These are phyloP conservation scores for Sutorius australiensis DNA, from an alignment of 768 basidiomycete species.

Conservation along the genomic window DNA sequence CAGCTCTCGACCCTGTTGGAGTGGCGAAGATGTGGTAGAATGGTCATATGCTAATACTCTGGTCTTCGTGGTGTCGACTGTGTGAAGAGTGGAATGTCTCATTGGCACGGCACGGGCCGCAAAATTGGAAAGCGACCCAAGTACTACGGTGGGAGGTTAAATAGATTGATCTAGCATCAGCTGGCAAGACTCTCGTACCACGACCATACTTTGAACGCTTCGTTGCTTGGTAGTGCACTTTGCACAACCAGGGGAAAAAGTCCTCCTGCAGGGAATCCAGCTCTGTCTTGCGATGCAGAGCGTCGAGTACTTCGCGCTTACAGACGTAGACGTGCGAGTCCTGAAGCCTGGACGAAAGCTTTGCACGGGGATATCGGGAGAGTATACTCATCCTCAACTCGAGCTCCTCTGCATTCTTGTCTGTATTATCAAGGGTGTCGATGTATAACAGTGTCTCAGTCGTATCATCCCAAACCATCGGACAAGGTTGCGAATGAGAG, in stretches of 20 bases:
- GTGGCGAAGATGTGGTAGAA: conserved; percentile 15
- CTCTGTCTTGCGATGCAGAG: conserved; percentile 61
- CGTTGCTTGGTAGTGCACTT: conserved; percentile 68
- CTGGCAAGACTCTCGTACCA: conserved; percentile 35
- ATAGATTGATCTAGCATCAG: neutral
- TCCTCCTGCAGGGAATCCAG: conserved; percentile 86
- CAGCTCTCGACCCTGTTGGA: conserved; percentile 27
- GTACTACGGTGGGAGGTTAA: conserved; percentile 31
- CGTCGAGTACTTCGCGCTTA: conserved; percentile 66
- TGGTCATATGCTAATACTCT: conserved; percentile 7
- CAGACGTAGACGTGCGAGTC: conserved; percentile 95
- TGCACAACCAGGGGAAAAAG: conserved; percentile 90
- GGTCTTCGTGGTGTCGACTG: conserved; percentile 15
- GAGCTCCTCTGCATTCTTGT: conserved; percentile 66
- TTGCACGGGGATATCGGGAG: conserved; percentile 70
- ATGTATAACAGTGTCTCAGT: conserved; percentile 68
- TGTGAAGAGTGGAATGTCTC: conserved; percentile 55
- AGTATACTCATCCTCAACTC: conserved; percentile 74
- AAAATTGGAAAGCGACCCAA: conserved; percentile 43
- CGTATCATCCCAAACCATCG: conserved; percentile 67
- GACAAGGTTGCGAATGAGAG: conserved; percentile 36
- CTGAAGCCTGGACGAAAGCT: conserved; percentile 61
- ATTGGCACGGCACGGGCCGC: conserved; percentile 41
- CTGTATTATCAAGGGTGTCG: conserved; percentile 65
- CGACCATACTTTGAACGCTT: conserved; percentile 57